Base-by-base conservation (phyloP, 352 stramenopile genomes). In the Pythium monospermum region DNA sequence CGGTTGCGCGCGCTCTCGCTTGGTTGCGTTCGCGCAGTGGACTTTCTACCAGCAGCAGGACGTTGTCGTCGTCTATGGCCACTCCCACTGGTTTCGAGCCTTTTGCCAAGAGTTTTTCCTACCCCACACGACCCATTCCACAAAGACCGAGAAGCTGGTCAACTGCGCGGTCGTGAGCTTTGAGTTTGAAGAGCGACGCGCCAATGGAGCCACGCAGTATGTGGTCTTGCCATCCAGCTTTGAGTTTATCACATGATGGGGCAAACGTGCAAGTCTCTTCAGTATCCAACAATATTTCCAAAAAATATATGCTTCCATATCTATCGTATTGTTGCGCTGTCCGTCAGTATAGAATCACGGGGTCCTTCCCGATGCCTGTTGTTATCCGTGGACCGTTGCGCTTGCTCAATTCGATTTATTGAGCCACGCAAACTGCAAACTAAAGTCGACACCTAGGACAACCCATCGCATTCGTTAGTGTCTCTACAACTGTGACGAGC, bases 131-230 rank as follows among this genome's bases (percentile, higher is more conserved):
- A 13, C 59, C 6, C 70, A 87, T 40, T 61, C 69, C 5, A 64
- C 66, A 31, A 91, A 87, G 50, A 67, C 31, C 21, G 55, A 57
- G 21, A 95, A 94, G 45, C 69, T 94, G 40, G 55, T 48, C 28
- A 95, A 95, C 58, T 93, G 82, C 48, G 83, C 64, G 4, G 73
- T 94, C 11, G 76, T 88, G 28, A 78, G 64, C 7, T 94, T 94
- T 50, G 32, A 78, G 26, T 50, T 93, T 7, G 68, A 92, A 59
- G 65, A 82, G 36, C 55, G 57, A 30, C 48, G 41, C 22, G 22
- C 26, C 12, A 39, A 59, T 16, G 38, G 38, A 11, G 11, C 21
- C 22, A 49, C 37, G 7, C 37, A 47, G 28, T 64, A 46, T 26
- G 30, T 44, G 2, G 55, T 64, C 21, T 22, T 11, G 15, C 48